phyloP scores from a whole-genome alignment of 257 asterid genomes.

The Buddleja alternifolia region DNA sequence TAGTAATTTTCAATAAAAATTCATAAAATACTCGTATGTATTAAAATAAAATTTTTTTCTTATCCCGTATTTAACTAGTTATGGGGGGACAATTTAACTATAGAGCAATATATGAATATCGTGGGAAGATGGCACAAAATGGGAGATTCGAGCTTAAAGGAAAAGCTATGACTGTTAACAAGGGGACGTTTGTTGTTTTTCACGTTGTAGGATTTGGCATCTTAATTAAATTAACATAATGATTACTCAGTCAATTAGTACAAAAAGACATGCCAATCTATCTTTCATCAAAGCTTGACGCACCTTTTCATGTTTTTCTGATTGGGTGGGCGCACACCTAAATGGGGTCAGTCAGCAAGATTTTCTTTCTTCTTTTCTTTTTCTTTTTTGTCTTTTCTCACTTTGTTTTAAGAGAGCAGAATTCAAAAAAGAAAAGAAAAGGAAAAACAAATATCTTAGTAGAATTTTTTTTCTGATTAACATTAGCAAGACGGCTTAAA shows the following conservation, averaged over 20 bases:
- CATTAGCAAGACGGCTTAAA: no score
- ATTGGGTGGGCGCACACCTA: neutral
- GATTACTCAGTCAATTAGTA: constrained; percentile 29
- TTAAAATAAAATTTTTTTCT: no score
- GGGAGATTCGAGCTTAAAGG: neutral
- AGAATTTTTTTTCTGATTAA: no score
- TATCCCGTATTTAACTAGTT: no score
- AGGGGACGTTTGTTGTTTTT: neutral
- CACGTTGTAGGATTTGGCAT: no score
- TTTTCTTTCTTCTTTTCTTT: neutral
- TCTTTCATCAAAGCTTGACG: constrained; percentile 22
- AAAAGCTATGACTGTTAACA: neutral
- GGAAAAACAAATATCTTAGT: no score
- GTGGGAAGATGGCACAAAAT: no score
- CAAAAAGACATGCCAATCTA: constrained; percentile 31
- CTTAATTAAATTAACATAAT: constrained; percentile 4
- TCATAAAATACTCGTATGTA: no score
- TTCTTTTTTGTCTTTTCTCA: no score
- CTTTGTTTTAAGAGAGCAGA: neutral
- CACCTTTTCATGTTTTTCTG: neutral
- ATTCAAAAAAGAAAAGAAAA: neutral
- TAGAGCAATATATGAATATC: no score
- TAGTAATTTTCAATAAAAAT: no score
- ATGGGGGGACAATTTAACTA: no score
- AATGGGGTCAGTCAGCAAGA: neutral